Evolutionary conservation across 495 filamentous ascomycete genomes (phyloP).

Genomic region (Trichocladium uniseriatum): DNA sequence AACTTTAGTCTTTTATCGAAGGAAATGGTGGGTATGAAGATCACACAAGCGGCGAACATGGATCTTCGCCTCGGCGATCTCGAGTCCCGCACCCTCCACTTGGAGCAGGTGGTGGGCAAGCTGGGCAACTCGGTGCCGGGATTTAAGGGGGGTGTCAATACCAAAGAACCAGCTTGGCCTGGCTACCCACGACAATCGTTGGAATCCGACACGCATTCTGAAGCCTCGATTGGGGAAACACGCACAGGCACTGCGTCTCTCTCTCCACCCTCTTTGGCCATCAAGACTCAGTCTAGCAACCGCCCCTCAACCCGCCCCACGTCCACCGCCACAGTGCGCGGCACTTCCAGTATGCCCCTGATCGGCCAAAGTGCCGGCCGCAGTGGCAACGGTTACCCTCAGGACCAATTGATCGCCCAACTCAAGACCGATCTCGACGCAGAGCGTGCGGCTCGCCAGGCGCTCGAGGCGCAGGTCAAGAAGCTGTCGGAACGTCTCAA

Average conservation of each 20-base stretch:
- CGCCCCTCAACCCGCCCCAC: conserved; percentile 20
- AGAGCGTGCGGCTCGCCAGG: conserved; percentile 41
- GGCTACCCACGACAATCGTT: conserved; percentile 28
- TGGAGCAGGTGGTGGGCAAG: conserved; percentile 39
- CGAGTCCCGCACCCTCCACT: conserved; percentile 37
- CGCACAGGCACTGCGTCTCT: conserved; percentile 30
- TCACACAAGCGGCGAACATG: conserved; percentile 43
- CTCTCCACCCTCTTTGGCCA: conserved; percentile 25
- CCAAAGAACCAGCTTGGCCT: conserved; percentile 19
- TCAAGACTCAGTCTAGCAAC: conserved; percentile 7
- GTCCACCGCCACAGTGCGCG: conserved; percentile 35
- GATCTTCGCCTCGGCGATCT: conserved; percentile 39
- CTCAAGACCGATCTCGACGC: conserved; percentile 42
- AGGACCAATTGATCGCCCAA: conserved; percentile 30
- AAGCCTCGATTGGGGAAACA: conserved; percentile 34
- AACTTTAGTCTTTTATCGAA: conserved; percentile 38
- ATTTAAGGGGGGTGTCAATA: conserved; percentile 22
- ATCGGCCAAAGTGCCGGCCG: conserved; percentile 25
- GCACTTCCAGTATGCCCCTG: conserved; percentile 33
- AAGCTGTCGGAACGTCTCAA: conserved; percentile 38
- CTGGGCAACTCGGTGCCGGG: conserved; percentile 35
- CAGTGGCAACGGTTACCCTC: conserved; percentile 12
- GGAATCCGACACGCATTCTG: conserved; percentile 27
- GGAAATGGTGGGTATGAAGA: conserved; percentile 44
- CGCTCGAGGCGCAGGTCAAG: conserved; percentile 43